A percentile compares a stretch with the other conserved stretches of the same genome.
Evolutionary conservation across 441 rosid genomes (phyloP).

Genomic region (Gossypium davidsonii): DNA sequence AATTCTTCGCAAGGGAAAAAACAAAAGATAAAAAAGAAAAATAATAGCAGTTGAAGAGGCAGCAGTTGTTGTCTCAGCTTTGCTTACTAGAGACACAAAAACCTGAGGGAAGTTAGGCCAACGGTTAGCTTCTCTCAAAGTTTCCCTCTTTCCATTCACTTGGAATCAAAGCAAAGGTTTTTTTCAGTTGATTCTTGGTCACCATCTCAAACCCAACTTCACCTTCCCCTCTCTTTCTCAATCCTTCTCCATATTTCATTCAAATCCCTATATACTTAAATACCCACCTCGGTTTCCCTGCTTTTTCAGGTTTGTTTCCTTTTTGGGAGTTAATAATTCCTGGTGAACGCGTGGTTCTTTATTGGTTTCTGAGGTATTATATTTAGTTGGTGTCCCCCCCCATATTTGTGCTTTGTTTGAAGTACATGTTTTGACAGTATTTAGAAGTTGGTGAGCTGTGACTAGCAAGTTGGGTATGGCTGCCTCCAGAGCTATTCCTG

Average conservation of each 20-base stretch:
- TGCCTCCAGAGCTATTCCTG: neutral
- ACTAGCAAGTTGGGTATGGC: neutral
- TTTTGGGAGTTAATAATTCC: neutral
- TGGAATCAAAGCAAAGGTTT: constrained; percentile 46
- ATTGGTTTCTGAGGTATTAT: neutral
- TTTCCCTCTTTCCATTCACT: constrained; percentile 34
- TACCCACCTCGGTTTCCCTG: constrained; percentile 27
- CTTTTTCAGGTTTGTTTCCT: constrained; percentile 5
- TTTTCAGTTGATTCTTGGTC: constrained; percentile 77
- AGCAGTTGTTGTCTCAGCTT: constrained; percentile 13
- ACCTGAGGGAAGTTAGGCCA: constrained; percentile 54
- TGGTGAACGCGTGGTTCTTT: constrained; percentile 5
- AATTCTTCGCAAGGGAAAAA: neutral
- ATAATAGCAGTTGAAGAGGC: constrained; percentile 17
- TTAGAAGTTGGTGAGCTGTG: constrained; percentile 10
- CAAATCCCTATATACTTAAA: constrained; percentile 25
- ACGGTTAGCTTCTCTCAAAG: constrained; percentile 44
- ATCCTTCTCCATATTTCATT: constrained; percentile 22
- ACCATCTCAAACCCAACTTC: constrained; percentile 79
- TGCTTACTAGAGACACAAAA: constrained; percentile 16
- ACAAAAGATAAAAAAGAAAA: neutral
- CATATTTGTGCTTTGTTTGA: constrained; percentile 4
- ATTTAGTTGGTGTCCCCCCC: neutral
- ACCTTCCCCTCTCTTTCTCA: constrained; percentile 42
- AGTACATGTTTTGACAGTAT: neutral